A percentile compares a stretch with the other conserved stretches of the same genome.
phyloP scores from a whole-genome alignment of 75 land plant species.

The Selaginella tamariscina region DNA sequence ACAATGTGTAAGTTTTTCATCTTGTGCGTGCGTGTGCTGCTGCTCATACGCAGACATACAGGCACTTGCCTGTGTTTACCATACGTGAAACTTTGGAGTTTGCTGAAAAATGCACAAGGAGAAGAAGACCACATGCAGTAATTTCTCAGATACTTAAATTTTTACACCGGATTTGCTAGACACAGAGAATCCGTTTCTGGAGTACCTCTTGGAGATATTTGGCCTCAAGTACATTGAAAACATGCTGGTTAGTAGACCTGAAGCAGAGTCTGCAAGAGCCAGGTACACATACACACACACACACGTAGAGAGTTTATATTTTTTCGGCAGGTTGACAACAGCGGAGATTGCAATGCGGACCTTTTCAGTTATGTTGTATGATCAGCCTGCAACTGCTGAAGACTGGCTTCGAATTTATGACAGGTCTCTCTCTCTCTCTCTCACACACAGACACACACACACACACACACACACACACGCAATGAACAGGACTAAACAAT shows the following conservation, averaged over 20 bases:
- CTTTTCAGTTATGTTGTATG: conserved; percentile 28
- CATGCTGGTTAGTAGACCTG: conserved; percentile 16
- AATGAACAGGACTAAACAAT: too few species aligned
- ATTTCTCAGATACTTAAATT: conserved; percentile 25
- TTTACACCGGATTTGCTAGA: conserved; percentile 29
- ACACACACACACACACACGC: too few species aligned
- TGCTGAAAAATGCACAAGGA: neutral
- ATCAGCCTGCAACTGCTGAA: conserved; percentile 24
- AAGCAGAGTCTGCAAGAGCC: conserved; percentile 14
- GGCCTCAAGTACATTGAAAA: conserved; percentile 23
- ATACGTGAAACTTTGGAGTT: neutral
- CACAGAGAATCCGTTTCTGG: conserved; percentile 30
- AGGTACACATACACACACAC: too few species aligned
- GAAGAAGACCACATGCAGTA: conserved; percentile 20
- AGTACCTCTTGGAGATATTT: conserved; percentile 21
- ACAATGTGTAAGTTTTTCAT: conserved; percentile 19
- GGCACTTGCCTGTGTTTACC: neutral
- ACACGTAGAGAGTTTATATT: too few species aligned
- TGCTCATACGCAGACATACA: too few species aligned
- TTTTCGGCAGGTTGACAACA: conserved; percentile 23
- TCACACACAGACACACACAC: neutral
- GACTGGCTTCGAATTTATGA: conserved; percentile 22
- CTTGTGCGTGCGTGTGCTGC: neutral
- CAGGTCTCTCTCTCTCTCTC: neutral
- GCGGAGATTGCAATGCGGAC: conserved; percentile 31